These are phyloP conservation scores for Pythium apleroticum DNA, from an alignment of 352 stramenopile species.

Conservation along the genomic window DNA sequence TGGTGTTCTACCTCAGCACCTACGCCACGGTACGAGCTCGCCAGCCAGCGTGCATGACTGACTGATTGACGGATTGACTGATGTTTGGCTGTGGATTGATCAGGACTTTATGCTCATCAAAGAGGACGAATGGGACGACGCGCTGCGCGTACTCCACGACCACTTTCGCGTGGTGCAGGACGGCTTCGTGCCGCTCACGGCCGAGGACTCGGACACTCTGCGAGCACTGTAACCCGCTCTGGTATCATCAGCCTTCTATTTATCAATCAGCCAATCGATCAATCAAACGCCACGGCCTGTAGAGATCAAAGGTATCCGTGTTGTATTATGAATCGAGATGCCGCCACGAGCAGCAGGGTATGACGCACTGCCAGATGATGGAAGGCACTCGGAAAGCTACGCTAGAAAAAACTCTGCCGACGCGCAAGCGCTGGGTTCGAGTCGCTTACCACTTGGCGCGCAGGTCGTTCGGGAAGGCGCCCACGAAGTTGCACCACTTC, in stretches of 20 bases:
- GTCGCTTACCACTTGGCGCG: conserved; percentile 65
- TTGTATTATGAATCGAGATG: not conserved
- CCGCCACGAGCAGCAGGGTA: not conserved
- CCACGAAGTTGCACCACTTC: conserved; percentile 74
- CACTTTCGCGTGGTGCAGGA: conserved; percentile 50
- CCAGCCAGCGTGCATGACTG: not conserved
- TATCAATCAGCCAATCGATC: too few relatives aligned
- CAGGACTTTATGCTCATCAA: conserved; percentile 75
- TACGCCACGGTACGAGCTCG: conserved; percentile 47
- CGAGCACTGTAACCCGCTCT: not conserved
- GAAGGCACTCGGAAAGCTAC: not conserved
- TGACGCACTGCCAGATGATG: too few relatives aligned
- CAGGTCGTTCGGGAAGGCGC: conserved; percentile 74
- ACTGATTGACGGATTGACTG: conserved; percentile 8
- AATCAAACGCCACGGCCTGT: not conserved
- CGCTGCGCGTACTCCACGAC: conserved; percentile 41
- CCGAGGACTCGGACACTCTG: conserved; percentile 1
- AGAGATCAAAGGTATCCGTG: not conserved
- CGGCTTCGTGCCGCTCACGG: conserved; percentile 36
- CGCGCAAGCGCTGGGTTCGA: not conserved
- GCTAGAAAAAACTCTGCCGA: not conserved
- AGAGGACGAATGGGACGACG: conserved; percentile 63
- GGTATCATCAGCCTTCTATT: conserved; percentile 2
- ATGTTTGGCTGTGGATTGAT: not conserved
- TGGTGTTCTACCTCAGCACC: conserved; percentile 70